These are phyloP conservation scores for Boletus pseudopeckii DNA, from an alignment of 768 basidiomycete species.

Conservation along the genomic window DNA sequence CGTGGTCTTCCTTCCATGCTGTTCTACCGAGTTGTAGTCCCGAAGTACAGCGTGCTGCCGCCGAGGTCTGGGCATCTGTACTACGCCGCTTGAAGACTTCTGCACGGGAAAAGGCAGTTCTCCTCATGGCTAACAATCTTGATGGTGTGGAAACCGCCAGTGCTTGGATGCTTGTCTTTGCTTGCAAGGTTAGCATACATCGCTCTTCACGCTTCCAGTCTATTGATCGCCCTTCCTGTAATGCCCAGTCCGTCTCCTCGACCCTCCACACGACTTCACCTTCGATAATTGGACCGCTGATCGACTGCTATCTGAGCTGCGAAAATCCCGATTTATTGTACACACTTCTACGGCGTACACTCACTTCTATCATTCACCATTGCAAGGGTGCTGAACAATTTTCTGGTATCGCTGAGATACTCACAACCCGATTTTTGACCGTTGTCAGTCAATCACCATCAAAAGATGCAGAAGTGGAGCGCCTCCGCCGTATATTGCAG, in stretches of 20 bases:
- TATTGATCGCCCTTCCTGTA: not conserved
- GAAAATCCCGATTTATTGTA: constrained; percentile 41
- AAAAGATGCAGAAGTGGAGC: constrained; percentile 31
- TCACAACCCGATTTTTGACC: constrained; percentile 41
- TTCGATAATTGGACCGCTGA: constrained; percentile 55
- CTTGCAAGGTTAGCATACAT: constrained; percentile 59
- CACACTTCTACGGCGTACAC: constrained; percentile 62
- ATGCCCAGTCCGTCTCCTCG: constrained; percentile 68
- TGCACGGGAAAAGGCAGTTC: constrained; percentile 53
- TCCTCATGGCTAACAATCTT: constrained; percentile 49
- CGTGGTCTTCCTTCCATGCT: constrained; percentile 54
- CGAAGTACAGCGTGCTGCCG: constrained; percentile 72
- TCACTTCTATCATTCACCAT: constrained; percentile 84
- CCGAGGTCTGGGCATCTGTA: constrained; percentile 85
- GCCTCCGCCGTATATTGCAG: constrained; percentile 51
- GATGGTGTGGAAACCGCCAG: constrained; percentile 57
- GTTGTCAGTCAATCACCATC: constrained; percentile 1
- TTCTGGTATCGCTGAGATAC: constrained; percentile 48
- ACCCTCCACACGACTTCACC: constrained; percentile 74
- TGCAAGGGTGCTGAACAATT: constrained; percentile 69
- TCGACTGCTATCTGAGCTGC: constrained; percentile 51
- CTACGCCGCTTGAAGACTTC: constrained; percentile 67
- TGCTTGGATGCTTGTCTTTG: constrained; percentile 73
- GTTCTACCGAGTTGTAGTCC: constrained; percentile 58
- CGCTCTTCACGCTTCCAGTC: constrained; percentile 3